These are phyloP conservation scores for Naganishia randhawae DNA, from an alignment of 768 basidiomycete genomes.

Conservation along the genomic window DNA sequence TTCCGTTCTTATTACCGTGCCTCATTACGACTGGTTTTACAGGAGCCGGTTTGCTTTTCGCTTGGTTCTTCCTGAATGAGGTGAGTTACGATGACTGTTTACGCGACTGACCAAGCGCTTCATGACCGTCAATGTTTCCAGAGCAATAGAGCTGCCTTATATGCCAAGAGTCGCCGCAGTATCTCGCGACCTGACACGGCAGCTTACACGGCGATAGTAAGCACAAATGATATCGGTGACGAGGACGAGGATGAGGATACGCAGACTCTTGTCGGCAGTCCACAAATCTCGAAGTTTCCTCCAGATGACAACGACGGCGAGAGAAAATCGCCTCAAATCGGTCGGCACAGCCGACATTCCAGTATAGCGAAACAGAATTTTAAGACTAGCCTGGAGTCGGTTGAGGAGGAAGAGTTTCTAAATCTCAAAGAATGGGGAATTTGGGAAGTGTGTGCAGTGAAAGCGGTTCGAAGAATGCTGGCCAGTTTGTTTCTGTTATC, in stretches of 20 bases:
- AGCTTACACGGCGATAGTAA: background rate
- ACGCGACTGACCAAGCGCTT: background rate
- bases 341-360: slow-evolving; percentile 14
- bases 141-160: slow-evolving; percentile 18
- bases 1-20: slow-evolving; percentile 35
- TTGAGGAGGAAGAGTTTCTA: slow-evolving; percentile 15
- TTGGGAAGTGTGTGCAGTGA: slow-evolving; percentile 41
- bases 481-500: slow-evolving; percentile 42
- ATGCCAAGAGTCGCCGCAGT: slow-evolving; percentile 1
- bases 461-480: slow-evolving; percentile 39
- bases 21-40: slow-evolving; percentile 40
- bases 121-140: background rate
- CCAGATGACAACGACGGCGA: background rate
- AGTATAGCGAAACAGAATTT: background rate
- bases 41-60: slow-evolving; percentile 41
- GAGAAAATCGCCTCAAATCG: background rate
- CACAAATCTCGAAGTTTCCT: slow-evolving; percentile 14
- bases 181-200: background rate
- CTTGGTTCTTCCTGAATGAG: slow-evolving; percentile 39
- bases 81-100: background rate
- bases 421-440: slow-evolving; percentile 39
- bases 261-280: slow-evolving; percentile 40
- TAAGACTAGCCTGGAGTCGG: background rate
- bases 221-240: background rate
- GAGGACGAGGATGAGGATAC: slow-evolving; percentile 30